phyloP scores from a whole-genome alignment of 2,329 filamentous ascomycete species.

The Zymoseptoria crescenta region DNA sequence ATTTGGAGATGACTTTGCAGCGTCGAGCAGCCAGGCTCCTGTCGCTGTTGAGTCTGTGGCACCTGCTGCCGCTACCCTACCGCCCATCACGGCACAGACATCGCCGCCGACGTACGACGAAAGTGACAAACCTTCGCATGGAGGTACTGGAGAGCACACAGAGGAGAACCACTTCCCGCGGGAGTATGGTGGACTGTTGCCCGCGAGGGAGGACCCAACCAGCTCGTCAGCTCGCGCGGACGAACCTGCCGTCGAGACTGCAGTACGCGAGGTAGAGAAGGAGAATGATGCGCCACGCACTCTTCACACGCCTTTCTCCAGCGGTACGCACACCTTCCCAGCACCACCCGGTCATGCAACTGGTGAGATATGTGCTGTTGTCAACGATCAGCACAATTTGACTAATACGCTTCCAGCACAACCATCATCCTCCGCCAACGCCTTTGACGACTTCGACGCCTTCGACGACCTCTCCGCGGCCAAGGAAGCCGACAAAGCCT shows the following conservation, averaged over 20 bases:
- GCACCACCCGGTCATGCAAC: not conserved
- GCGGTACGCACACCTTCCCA: conserved; percentile 4
- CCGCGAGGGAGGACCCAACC: conserved; percentile 47
- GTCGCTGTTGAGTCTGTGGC: not conserved
- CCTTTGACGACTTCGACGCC: conserved; percentile 68
- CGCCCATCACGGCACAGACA: conserved; percentile 47
- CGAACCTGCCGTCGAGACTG: conserved; percentile 4
- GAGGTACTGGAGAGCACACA: conserved; percentile 24
- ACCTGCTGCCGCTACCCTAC: conserved; percentile 30
- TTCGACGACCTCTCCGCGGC: conserved; percentile 80
- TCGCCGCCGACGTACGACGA: conserved; percentile 53
- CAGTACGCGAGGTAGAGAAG: conserved; percentile 7
- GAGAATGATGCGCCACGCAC: conserved; percentile 7
- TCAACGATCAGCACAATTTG: not conserved
- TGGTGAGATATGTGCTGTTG: not conserved
- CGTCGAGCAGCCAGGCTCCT: conserved; percentile 33
- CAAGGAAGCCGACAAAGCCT: conserved; percentile 62
- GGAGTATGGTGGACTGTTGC: conserved; percentile 50
- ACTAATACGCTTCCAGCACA: not conserved
- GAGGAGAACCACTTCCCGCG: conserved; percentile 39
- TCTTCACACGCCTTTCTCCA: conserved; percentile 9
- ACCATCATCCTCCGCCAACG: conserved; percentile 36
- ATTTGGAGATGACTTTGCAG: conserved; percentile 88
- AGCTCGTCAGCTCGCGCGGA: conserved; percentile 8
- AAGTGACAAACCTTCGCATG: conserved; percentile 27